These are phyloP conservation scores for Neurospora discreta DNA, from an alignment of 495 filamentous ascomycete species.

Conservation along the genomic window DNA sequence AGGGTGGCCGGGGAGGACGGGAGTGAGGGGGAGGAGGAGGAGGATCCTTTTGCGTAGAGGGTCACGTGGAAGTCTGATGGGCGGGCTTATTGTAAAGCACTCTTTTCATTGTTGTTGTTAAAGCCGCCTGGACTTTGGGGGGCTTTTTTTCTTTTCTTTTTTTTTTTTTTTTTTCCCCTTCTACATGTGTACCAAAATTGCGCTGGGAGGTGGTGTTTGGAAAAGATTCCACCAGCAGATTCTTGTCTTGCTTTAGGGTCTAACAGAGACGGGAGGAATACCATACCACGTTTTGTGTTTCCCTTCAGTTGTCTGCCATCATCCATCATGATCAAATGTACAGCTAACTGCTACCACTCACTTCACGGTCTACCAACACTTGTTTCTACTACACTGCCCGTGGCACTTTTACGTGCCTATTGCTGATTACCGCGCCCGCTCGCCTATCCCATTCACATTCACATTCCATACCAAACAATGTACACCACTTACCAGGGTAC, in stretches of 20 bases:
- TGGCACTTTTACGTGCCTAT: no score
- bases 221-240: not conserved
- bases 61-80: not conserved
- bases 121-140: not conserved
- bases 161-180: no score
- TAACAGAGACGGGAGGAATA: no score
- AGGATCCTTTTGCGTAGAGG: not conserved
- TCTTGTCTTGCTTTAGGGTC: not conserved
- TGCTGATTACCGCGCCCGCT: no score
- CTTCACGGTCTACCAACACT: no score
- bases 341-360: no score
- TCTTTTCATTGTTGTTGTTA: not conserved
- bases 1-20: slow-evolving; percentile 45
- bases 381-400: no score
- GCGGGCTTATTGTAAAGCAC: not conserved
- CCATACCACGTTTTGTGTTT: no score
- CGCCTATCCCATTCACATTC: not conserved
- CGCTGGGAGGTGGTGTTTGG: not conserved
- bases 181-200: no score
- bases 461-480: not conserved
- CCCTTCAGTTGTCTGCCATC: no score
- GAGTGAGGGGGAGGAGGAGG: slow-evolving; percentile 5
- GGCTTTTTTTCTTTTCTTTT: no score
- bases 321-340: no score
- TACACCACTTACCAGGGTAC: not conserved